Conservation (phyloP, 2,329 filamentous ascomycete genomes). For the Ophiostoma populinum region DNA sequence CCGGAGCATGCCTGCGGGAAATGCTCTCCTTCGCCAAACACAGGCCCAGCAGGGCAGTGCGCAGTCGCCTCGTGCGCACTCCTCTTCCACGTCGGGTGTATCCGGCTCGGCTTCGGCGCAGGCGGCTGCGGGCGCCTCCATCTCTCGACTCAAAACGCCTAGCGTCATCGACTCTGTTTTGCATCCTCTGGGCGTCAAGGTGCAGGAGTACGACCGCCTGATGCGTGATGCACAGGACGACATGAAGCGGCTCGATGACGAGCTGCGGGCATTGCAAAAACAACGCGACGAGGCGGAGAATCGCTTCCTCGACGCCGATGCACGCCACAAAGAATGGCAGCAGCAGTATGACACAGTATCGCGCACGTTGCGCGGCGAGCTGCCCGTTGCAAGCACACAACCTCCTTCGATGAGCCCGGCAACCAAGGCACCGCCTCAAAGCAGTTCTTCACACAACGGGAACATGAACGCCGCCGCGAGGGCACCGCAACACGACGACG, state of each 20-base stretch:
- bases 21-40: background rate
- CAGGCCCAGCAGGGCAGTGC: background rate
- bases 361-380: background rate
- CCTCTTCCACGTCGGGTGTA: no score
- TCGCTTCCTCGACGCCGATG: background rate
- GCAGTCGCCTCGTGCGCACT: no score
- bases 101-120: background rate
- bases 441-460: no score
- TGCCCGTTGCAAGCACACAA: background rate
- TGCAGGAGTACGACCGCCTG: constrained; percentile 1
- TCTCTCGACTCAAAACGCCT: background rate
- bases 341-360: background rate
- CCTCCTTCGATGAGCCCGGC: no score
- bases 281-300: background rate
- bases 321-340: constrained; percentile 1
- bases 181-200: background rate
- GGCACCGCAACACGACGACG: background rate
- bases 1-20: constrained; percentile 1
- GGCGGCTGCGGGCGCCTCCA: background rate
- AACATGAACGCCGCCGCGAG: no score
- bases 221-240: background rate
- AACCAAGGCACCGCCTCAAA: no score
- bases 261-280: background rate
- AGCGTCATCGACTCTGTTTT: background rate
- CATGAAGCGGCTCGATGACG: constrained; percentile 1